Conservation (phyloP, 441 rosid species). For the Macaranga tanarius region DNA sequence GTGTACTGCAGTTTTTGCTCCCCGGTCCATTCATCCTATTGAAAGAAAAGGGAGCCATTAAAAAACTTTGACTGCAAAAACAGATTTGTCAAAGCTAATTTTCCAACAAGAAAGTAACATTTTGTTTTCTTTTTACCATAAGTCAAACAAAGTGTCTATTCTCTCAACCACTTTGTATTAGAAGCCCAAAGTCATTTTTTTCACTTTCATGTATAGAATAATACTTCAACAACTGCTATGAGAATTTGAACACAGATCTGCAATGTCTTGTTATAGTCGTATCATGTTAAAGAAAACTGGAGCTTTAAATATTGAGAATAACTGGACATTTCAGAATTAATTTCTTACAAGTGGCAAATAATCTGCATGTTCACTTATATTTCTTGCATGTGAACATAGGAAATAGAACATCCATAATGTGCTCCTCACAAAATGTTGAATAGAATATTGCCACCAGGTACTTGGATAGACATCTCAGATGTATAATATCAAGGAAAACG, state of each 20-base stretch:
- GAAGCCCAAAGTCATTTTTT: conserved; percentile 8
- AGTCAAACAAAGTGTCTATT: conserved; percentile 17
- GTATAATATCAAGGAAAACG: background rate
- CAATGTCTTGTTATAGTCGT: too few species aligned
- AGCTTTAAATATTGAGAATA: background rate
- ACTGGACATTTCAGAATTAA: background rate
- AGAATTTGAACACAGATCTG: background rate
- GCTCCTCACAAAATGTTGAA: background rate
- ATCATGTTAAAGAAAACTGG: background rate
- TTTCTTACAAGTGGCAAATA: background rate
- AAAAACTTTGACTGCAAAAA: background rate
- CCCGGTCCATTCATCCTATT: conserved; percentile 89
- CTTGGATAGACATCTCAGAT: background rate
- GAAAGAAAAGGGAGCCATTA: background rate
- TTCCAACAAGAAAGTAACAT: conserved; percentile 13
- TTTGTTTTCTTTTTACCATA: conserved; percentile 1
- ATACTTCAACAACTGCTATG: background rate
- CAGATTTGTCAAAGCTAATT: conserved; percentile 2
- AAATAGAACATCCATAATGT: background rate
- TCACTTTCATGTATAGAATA: conserved; percentile 5
- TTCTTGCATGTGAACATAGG: background rate
- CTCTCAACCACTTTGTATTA: conserved; percentile 10
- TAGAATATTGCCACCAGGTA: background rate
- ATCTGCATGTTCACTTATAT: background rate
- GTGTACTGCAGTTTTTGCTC: conserved; percentile 74